Percentiles rank a stretch among this genome's conserved stretches.
These are phyloP conservation scores for Cylindricascospora bacillispora DNA, from an alignment of 1,139 yeast species.

Conservation along the genomic window DNA sequence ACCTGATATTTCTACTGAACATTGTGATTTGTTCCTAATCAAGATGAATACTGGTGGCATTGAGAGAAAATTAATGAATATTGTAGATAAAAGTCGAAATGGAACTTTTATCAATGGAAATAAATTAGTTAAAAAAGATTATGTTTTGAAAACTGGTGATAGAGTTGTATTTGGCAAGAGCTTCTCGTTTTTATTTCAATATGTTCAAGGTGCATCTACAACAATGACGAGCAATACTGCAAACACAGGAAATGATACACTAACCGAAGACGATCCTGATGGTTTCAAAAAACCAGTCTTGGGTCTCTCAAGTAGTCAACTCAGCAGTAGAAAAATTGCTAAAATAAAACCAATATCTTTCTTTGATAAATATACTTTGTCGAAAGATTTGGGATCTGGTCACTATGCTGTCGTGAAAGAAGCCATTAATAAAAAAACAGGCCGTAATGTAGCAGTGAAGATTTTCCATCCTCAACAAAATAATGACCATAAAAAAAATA, in stretches of 20 bases:
- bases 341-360: constrained; percentile 25
- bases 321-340: constrained; percentile 1
- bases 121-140: constrained; percentile 36
- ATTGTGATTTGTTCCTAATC: constrained; percentile 39
- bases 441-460: constrained; percentile 56
- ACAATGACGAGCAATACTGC: constrained; percentile 2
- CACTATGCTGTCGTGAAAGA: constrained; percentile 72
- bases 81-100: constrained; percentile 51
- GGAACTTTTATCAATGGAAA: constrained; percentile 57
- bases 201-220: constrained; percentile 13
- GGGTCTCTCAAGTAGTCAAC: constrained; percentile 16
- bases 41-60: constrained; percentile 28
- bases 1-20: constrained; percentile 54
- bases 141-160: constrained; percentile 51
- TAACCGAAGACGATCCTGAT: constrained; percentile 3
- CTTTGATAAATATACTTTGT: constrained; percentile 48
- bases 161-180: constrained; percentile 49
- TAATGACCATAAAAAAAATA: constrained; percentile 34
- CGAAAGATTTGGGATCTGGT: constrained; percentile 57
- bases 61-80: constrained; percentile 33
- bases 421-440: constrained; percentile 45
- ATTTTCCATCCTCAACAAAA: constrained; percentile 59
- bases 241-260: background rate
- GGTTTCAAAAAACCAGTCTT: constrained; percentile 20
- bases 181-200: constrained; percentile 45